A percentile compares a stretch with the other conserved stretches of the same genome.
phyloP scores from a whole-genome alignment of 2,329 filamentous ascomycete species.

The Cytospora paraplurivora region DNA sequence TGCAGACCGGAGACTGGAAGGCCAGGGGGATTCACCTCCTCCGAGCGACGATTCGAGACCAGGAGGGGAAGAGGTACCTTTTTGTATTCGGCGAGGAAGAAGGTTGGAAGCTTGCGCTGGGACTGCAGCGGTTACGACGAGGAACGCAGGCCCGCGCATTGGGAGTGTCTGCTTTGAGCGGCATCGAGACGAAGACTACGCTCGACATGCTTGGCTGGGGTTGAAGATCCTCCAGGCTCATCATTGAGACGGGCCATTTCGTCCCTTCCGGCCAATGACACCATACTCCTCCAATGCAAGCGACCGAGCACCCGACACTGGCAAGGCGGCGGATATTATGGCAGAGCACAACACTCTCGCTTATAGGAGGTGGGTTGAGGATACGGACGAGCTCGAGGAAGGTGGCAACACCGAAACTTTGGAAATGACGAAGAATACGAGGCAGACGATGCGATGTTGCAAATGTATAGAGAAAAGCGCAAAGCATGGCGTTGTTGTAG shows the following conservation, averaged over 20 bases:
- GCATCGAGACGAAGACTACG: constrained; percentile 55
- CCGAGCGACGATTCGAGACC: constrained; percentile 64
- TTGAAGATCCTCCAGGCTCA: neutral
- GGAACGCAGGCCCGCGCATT: constrained; percentile 63
- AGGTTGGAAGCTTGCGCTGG: constrained; percentile 67
- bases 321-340: neutral
- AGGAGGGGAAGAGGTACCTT: constrained; percentile 66
- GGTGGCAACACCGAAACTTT: neutral
- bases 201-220: constrained; percentile 62
- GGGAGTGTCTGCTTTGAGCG: constrained; percentile 58
- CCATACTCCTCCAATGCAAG: neutral
- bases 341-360: constrained; percentile 1
- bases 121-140: constrained; percentile 60
- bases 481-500: neutral
- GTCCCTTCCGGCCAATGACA: neutral
- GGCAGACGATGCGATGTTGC: constrained; percentile 7
- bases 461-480: neutral
- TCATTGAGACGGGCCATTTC: neutral
- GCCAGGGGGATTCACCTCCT: constrained; percentile 61
- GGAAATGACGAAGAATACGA: constrained; percentile 2
- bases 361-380: neutral
- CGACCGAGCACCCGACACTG: neutral
- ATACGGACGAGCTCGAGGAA: neutral
- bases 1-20: constrained; percentile 55
- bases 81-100: constrained; percentile 67